phyloP scores from a whole-genome alignment of 352 stramenopile genomes.

The Blastocystis sp. region DNA sequence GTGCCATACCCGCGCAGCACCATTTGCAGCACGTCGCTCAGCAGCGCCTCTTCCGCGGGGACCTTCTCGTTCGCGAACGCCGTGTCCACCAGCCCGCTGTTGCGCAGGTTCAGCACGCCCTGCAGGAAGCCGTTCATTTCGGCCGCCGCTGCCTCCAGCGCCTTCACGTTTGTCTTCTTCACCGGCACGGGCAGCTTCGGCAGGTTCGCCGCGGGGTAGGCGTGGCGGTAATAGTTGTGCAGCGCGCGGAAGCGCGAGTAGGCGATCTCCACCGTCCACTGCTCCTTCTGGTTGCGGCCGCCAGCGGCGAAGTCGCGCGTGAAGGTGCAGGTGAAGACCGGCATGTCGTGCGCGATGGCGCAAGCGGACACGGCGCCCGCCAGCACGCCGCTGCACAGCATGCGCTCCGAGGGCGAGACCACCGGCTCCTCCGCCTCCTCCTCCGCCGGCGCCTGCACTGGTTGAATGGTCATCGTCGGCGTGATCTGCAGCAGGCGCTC shows the following conservation, averaged over 20 bases:
- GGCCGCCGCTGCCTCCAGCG: not conserved
- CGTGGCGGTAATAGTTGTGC: slow-evolving; percentile 4
- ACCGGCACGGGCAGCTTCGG: slow-evolving; percentile 16
- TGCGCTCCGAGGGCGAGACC: slow-evolving; percentile 14
- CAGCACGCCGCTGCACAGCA: slow-evolving; percentile 43
- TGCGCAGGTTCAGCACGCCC: slow-evolving; percentile 34
- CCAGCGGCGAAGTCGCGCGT: not conserved
- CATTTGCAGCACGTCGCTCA: slow-evolving; percentile 33
- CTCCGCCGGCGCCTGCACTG: not conserved
- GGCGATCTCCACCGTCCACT: slow-evolving; percentile 1
- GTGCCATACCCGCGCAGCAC: slow-evolving; percentile 38
- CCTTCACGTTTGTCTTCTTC: not conserved
- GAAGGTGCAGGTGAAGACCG: not conserved
- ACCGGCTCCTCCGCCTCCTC: not conserved
- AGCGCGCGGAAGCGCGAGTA: slow-evolving; percentile 38
- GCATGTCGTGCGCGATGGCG: not conserved
- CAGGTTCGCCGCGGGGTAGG: not conserved
- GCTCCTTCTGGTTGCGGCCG: not conserved
- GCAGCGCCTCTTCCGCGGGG: slow-evolving; percentile 24
- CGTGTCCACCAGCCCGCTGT: not conserved
- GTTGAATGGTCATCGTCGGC: slow-evolving; percentile 4
- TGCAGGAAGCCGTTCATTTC: slow-evolving; percentile 5
- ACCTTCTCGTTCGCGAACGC: slow-evolving; percentile 3
- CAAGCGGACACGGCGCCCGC: not conserved
- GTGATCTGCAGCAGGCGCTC: slow-evolving; percentile 29